phyloP scores from a whole-genome alignment of 345 rosid genomes.

The Eucalyptus urophylla region DNA sequence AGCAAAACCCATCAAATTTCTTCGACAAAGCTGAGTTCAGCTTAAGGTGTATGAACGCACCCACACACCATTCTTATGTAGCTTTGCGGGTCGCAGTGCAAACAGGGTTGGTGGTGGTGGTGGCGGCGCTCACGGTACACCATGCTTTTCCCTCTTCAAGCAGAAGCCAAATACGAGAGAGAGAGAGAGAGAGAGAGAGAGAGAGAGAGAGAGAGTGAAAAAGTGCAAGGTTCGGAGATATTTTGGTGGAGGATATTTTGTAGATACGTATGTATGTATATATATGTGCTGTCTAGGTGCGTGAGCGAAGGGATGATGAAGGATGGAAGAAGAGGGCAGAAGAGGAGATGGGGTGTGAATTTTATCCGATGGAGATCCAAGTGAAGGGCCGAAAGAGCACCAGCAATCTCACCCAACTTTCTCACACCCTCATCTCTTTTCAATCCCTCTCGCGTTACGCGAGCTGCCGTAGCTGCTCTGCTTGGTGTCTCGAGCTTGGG shows the following conservation, averaged over 20 bases:
- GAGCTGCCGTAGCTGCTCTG: background rate
- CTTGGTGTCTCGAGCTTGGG: background rate
- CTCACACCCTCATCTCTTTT: slow-evolving; percentile 3
- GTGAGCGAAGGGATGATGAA: background rate
- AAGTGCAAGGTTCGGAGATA: slow-evolving; percentile 2
- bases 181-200: background rate
- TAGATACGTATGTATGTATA: background rate
- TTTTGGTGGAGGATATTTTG: background rate
- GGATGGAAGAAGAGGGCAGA: background rate
- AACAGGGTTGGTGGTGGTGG: slow-evolving; percentile 13
- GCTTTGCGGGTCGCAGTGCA: slow-evolving; percentile 34
- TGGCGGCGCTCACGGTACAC: background rate
- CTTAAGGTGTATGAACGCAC: background rate
- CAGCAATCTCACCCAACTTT: slow-evolving; percentile 5
- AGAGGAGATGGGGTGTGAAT: background rate
- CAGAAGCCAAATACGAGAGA: background rate
- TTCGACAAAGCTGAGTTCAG: background rate
- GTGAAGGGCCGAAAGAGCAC: slow-evolving; percentile 34
- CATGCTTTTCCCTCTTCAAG: background rate
- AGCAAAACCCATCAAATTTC: background rate
- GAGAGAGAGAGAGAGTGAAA: too few relatives aligned
- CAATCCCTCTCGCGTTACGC: background rate
- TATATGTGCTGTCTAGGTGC: background rate
- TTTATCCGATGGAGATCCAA: slow-evolving; percentile 27
- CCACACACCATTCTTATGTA: slow-evolving; percentile 30